Evolutionary conservation across 2,329 filamentous ascomycete species (phyloP), one percentile per base, ranked within the genome.

Genomic region (Aureobasidium sp.): DNA sequence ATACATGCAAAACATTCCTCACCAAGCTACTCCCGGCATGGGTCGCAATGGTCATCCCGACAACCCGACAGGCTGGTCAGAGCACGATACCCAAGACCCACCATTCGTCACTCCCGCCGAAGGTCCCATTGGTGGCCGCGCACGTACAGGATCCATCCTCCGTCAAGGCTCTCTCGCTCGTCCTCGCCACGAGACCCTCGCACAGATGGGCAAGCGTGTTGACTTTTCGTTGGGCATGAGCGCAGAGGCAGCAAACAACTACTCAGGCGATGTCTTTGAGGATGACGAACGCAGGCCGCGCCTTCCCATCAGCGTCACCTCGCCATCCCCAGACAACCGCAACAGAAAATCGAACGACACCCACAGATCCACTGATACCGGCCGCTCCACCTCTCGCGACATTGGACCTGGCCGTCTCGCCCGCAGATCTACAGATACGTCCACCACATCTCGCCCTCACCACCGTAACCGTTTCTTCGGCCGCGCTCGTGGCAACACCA

Each of bases 161-260:
- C 62, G 53, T 27, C 32, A 30, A 10, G 47, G 48, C 34, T 59
- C 48, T 10, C 39, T 5, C 8, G 52, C 37, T 21, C 52, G 39
- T 15, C 36, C 60, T 61, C 48, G 65, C 59, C 55, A 49, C 25
- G 83, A 87, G 65, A 83, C 84, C 0, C 73, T 84, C 9, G 78
- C 81, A 1, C 75, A 79, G 10, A 83, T 85, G 77, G 77, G 78
- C 39, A 84, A 83, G 60, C 83, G 85, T 32, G 85, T 89, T 34
- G 87, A 89, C 69, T 89, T 89, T 72, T 88, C 86, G 1, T 77
- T 89, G 2, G 87, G 87, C 32, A 87, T 88, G 81, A 79, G 77
- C 37, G 79, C 82, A 48, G 77, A 86, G 44, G 79, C 79, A 3
- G 78, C 81, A 1, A 78, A 77, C 36, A 85, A 87, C 65, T 75